Percentiles rank a stretch among this genome's conserved stretches.
phyloP scores from a whole-genome alignment of 495 filamentous ascomycete genomes.

The Aspergillus haitiensis region DNA sequence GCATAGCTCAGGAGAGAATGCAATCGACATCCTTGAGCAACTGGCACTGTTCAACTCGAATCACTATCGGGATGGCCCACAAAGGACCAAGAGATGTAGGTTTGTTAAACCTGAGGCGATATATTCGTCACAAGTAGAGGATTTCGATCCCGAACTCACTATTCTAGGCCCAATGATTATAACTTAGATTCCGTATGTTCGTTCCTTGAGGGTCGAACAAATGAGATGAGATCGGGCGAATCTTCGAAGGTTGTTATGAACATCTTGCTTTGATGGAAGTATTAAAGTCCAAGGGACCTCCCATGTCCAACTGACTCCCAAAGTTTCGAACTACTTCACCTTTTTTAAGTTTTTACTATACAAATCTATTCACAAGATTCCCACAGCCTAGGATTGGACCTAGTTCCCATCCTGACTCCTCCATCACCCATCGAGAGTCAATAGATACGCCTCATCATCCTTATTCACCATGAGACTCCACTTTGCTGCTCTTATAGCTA shows the following conservation, averaged over 20 bases:
- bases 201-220: not conserved
- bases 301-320: too few relatives aligned
- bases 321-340: too few relatives aligned
- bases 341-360: too few relatives aligned
- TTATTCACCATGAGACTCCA: constrained; percentile 12
- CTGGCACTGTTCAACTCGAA: not conserved
- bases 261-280: too few relatives aligned
- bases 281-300: too few relatives aligned
- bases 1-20: not conserved
- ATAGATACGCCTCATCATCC: not conserved
- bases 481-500: constrained; percentile 4
- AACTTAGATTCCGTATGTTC: constrained; percentile 6
- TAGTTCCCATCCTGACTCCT: not conserved
- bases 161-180: not conserved
- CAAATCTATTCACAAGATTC: too few relatives aligned
- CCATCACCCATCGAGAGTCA: too few relatives aligned
- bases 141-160: not conserved
- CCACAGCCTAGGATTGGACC: too few relatives aligned
- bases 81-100: too few relatives aligned
- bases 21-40: not conserved
- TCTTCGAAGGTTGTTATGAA: not conserved
- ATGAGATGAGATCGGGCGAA: not conserved
- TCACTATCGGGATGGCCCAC: too few relatives aligned
- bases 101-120: not conserved
- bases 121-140: not conserved